phyloP scores from a whole-genome alignment of 805 yeast species.

The Candida arabinofermentans region DNA sequence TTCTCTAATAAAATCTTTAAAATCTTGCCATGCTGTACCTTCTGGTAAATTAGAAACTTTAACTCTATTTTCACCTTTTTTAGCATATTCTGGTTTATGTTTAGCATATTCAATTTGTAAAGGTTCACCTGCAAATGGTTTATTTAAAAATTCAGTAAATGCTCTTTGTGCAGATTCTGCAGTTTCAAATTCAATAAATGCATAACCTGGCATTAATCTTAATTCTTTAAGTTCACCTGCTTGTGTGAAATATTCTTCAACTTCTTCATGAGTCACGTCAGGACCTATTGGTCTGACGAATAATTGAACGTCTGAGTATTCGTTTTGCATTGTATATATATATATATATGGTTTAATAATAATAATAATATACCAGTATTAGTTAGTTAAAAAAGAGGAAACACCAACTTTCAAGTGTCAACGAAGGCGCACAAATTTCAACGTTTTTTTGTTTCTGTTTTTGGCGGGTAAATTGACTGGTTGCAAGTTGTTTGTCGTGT shows the following conservation, averaged over 20 bases:
- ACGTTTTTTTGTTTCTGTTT: too few relatives aligned
- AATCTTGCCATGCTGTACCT: conserved; percentile 81
- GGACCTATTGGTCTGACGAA: conserved; percentile 37
- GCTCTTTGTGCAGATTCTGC: conserved; percentile 52
- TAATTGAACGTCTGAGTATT: conserved; percentile 34
- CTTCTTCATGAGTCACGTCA: conserved; percentile 41
- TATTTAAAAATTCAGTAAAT: conserved; percentile 40
- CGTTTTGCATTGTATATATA: conserved; percentile 20
- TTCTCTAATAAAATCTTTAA: conserved; percentile 85
- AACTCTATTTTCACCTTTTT: conserved; percentile 72
- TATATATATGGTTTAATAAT: too few relatives aligned
- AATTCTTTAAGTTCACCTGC: conserved; percentile 67
- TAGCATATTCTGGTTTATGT: conserved; percentile 46
- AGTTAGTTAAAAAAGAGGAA: too few relatives aligned
- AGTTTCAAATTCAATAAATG: conserved; percentile 80
- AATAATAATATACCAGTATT: too few relatives aligned
- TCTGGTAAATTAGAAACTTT: conserved; percentile 68
- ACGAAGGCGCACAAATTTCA: too few relatives aligned
- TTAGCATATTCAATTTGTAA: conserved; percentile 53
- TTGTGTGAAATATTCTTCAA: conserved; percentile 64
- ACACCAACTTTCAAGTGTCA: too few relatives aligned
- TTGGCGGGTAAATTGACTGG: too few relatives aligned
- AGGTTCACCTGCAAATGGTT: conserved; percentile 46
- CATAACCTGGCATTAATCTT: conserved; percentile 76
- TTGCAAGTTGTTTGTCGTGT: too few relatives aligned